These are phyloP conservation scores for Wickerhamiella lipophila DNA, from an alignment of 805 yeast genomes.

Conservation along the genomic window DNA sequence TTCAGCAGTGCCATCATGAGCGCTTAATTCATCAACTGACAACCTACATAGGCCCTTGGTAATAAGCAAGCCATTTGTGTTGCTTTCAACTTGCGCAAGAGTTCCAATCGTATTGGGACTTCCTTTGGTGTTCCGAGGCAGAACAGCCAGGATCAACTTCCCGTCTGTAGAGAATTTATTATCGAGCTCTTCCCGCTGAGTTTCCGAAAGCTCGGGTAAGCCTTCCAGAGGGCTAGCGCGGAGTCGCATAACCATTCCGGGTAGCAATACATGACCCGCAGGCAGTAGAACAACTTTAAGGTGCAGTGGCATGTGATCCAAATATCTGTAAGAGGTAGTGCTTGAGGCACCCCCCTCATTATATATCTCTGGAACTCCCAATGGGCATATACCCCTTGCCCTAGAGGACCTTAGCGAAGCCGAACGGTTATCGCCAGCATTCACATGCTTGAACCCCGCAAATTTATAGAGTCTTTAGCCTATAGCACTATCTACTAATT, in stretches of 20 bases:
- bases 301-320: conserved; percentile 2
- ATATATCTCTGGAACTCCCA: background rate
- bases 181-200: background rate
- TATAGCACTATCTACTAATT: too few relatives aligned
- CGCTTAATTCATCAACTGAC: background rate
- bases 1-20: conserved; percentile 4
- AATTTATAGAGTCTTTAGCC: too few relatives aligned
- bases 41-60: conserved; percentile 18
- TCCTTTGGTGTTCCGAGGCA: conserved; percentile 8
- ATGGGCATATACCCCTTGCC: background rate
- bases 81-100: conserved; percentile 17
- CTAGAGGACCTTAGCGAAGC: background rate
- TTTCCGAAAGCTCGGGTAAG: conserved; percentile 2
- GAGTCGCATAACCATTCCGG: conserved; percentile 14
- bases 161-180: background rate
- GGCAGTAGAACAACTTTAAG: conserved; percentile 9
- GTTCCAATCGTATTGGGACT: conserved; percentile 17
- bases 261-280: conserved; percentile 12
- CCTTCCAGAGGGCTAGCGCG: conserved; percentile 1
- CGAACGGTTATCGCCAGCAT: background rate
- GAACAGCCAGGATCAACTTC: conserved; percentile 13
- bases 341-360: background rate
- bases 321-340: background rate
- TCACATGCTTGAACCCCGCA: background rate
- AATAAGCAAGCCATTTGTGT: background rate